Evolutionary conservation across 768 basidiomycete species (phyloP), one percentile per base, ranked within the genome.

Genomic region (Suillus subaureus): DNA sequence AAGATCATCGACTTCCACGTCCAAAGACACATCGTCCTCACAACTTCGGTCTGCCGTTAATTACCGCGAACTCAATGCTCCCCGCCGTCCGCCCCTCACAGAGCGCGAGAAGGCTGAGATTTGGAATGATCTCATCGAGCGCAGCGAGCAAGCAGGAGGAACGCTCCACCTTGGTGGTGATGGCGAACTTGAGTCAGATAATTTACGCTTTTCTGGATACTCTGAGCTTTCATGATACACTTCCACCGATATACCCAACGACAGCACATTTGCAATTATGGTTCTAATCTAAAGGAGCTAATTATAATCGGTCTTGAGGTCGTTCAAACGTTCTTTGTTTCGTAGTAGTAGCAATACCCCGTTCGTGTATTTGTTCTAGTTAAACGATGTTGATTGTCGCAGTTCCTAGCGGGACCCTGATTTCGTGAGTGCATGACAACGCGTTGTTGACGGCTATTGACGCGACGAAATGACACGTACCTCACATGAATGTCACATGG

Each of bases 81-180:
- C 72, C 35, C 75, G 76, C 61, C 74, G 76, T 62, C 74, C 75
- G 28, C 80, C 75, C 51, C 74, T 88, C 73, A 86, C 86, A 31
- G 89, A 91, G 72, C 77, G 84, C 70, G 90, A 93, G 78, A 93
- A 93, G 79, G 82, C 83, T 8, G 85, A 83, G 15, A 85, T 84
- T 70, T 93, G 90, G 91, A 84, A 90, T 63, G 87, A 88, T 66
- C 70, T 93, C 63, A 75, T 92, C 66, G 83, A 85, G 72, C 81
- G 84, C 69, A 92, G 91, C 70, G 89, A 82, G 49, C 75, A 77
- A 61, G 92, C 92, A 1, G 92, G 92, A 1, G 92, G 92, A 52
- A 93, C 92, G 61, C 72, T 93, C 63, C 89, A 87, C 69, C 72
- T 92, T 7, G 64, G 69, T 12, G 84, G 79, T 6, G 69, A 72